These are phyloP conservation scores for Neospermospora avenae DNA, from an alignment of 2,329 filamentous ascomycete species.

Conservation along the genomic window DNA sequence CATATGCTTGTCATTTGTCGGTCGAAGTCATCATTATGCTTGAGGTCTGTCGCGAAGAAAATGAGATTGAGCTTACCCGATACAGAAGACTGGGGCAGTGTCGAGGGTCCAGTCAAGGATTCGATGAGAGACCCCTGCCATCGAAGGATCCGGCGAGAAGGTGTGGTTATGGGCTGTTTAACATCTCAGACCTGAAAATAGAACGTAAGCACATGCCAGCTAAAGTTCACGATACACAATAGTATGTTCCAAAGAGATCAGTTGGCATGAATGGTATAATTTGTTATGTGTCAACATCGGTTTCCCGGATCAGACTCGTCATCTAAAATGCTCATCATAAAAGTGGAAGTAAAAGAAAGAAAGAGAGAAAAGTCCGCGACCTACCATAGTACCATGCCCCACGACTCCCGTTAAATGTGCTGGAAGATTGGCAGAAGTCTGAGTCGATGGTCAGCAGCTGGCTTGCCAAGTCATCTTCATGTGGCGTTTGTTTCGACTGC, in stretches of 20 bases:
- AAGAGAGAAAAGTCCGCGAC: constrained; percentile 2
- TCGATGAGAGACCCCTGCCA: background rate
- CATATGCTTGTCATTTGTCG: constrained; percentile 95
- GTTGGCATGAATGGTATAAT: constrained; percentile 72
- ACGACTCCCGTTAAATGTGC: background rate
- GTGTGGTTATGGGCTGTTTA: background rate
- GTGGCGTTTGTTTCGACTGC: constrained; percentile 22
- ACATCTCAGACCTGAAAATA: background rate
- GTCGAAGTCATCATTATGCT: constrained; percentile 76
- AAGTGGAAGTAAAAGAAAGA: constrained; percentile 18
- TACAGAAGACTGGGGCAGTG: background rate
- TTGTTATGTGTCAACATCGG: constrained; percentile 66
- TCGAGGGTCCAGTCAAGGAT: background rate
- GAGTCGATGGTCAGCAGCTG: constrained; percentile 8
- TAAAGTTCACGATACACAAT: constrained; percentile 2
- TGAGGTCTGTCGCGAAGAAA: constrained; percentile 24
- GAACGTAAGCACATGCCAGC: constrained; percentile 18
- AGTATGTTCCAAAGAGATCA: constrained; percentile 35
- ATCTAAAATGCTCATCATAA: constrained; percentile 59
- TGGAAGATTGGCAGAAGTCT: background rate
- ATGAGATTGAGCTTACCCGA: constrained; percentile 22
- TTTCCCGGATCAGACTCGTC: constrained; percentile 77
- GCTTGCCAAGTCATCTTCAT: background rate
- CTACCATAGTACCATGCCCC: constrained; percentile 16
- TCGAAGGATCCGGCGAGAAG: background rate